A percentile compares a stretch with the other conserved stretches of the same genome.
These are phyloP conservation scores for Pulicaria dysenterica DNA, from an alignment of 129 eudicot genomes.

Conservation along the genomic window DNA sequence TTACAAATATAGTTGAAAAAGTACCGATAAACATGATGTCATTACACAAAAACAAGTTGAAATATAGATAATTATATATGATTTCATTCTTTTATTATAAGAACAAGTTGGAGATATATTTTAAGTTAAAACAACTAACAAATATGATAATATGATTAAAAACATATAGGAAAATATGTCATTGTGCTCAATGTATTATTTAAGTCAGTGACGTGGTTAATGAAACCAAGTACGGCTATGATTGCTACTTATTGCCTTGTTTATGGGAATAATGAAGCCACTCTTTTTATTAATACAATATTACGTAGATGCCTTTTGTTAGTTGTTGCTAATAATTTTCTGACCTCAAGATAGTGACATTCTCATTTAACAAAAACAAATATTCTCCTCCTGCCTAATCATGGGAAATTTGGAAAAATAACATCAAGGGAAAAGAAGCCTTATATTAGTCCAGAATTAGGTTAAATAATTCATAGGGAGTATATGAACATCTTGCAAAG, in stretches of 20 bases:
- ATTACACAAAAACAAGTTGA: background rate
- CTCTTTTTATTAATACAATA: conserved; percentile 22
- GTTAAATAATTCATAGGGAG: no score
- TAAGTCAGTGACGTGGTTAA: conserved; percentile 9
- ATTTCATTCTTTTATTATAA: background rate
- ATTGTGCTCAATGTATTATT: background rate
- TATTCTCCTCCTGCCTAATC: background rate
- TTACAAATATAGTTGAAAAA: no score
- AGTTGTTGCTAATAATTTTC: conserved; percentile 36
- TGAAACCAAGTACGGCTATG: conserved; percentile 35
- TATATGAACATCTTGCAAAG: no score
- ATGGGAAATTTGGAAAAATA: conserved; percentile 5
- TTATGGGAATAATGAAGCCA: conserved; percentile 28
- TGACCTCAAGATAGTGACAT: conserved; percentile 23
- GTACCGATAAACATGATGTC: no score
- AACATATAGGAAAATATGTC: conserved; percentile 8
- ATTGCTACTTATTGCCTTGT: conserved; percentile 39
- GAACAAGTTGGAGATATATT: background rate
- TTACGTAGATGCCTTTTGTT: conserved; percentile 37
- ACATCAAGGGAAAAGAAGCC: background rate
- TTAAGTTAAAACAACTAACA: no score
- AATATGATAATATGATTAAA: background rate
- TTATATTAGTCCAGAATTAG: no score
- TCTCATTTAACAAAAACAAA: conserved; percentile 18
- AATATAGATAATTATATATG: background rate